Evolutionary conservation across 2,329 filamentous ascomycete genomes (phyloP), one percentile per base, ranked within the genome.

Genomic region (Diplodia sapinea): DNA sequence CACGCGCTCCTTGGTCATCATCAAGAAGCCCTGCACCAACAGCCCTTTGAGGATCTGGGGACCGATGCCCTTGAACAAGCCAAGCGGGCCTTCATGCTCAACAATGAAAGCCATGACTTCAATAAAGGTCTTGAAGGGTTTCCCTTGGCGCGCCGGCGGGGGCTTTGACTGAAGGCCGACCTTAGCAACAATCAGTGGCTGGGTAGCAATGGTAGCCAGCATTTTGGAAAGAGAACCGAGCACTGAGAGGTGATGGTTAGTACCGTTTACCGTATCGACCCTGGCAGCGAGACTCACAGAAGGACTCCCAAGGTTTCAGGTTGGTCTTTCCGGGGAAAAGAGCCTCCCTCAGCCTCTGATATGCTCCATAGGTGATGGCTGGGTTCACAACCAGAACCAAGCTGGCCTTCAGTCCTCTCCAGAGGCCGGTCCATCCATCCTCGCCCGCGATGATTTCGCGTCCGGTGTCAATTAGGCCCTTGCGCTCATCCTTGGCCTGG

Each of bases 1-100:
- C 80, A 98, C 92, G 72, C 92, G 87, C 81, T 99, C 95, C 82
- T 99, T 99, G 57, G 93, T 95, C 93, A 97, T 99, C 95, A 99
- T 99, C 49, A 99, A 84, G 67, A 99, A 88, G 61, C 95, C 95
- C 77, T 99, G 95, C 2, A 99, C 95, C 59, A 99, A 78, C 64
- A 99, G 81, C 1, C 95, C 95, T 81, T 99, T 99, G 68, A 93
- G 80, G 63, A 99, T 91, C 79, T 99, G 95, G 3, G 95, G 95
- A 0, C 88, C 93, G 72, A 99, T 97, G 51, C 95, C 95, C 82
- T 99, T 99, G 84, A 98, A 99, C 1, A 99, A 84, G n/a, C 91
- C 91, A 13, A 90, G 74, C 0, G 87, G 78, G 3, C 95, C 95
- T 77, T 99, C 95, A 70, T 97, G 89, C 74, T 96, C 84, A 66